Evolutionary conservation across 306 rosid genomes (phyloP).

Genomic region (Rubus parviflorus): DNA sequence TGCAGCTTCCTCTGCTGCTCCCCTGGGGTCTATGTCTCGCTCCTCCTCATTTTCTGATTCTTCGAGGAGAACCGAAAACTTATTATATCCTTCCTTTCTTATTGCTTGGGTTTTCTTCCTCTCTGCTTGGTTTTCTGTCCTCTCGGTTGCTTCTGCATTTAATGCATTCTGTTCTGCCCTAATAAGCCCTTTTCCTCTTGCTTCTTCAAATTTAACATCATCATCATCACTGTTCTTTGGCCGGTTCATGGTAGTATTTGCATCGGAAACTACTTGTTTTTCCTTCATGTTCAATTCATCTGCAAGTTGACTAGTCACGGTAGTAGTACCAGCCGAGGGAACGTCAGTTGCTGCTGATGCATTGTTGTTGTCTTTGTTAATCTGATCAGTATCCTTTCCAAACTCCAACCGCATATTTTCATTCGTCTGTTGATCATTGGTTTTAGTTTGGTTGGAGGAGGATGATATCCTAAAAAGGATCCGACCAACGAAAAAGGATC

Average conservation of each 20-base stretch:
- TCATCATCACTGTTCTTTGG: not conserved
- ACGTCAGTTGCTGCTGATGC: not conserved
- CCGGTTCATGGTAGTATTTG: not conserved
- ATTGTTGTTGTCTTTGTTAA: not conserved
- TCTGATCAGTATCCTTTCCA: too few relatives aligned
- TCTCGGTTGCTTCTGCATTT: not conserved
- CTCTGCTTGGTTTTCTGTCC: not conserved
- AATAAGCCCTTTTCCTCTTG: not conserved
- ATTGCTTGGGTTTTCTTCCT: not conserved
- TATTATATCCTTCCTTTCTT: not conserved
- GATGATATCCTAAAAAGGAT: too few relatives aligned
- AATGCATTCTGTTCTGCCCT: not conserved
- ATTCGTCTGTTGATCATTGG: too few relatives aligned
- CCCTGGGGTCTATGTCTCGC: too few relatives aligned
- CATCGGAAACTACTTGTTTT: too few relatives aligned
- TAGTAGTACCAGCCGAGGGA: not conserved
- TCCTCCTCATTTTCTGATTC: not conserved
- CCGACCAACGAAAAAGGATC: too few relatives aligned
- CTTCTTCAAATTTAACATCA: not conserved
- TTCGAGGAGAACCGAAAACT: not conserved
- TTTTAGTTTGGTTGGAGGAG: too few relatives aligned
- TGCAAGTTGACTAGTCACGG: not conserved
- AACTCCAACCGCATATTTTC: too few relatives aligned
- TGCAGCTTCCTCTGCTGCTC: not conserved
- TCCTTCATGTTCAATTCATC: not conserved